Base-by-base conservation (phyloP, 2,329 filamentous ascomycete genomes). In the Teratosphaeria gauchensis region DNA sequence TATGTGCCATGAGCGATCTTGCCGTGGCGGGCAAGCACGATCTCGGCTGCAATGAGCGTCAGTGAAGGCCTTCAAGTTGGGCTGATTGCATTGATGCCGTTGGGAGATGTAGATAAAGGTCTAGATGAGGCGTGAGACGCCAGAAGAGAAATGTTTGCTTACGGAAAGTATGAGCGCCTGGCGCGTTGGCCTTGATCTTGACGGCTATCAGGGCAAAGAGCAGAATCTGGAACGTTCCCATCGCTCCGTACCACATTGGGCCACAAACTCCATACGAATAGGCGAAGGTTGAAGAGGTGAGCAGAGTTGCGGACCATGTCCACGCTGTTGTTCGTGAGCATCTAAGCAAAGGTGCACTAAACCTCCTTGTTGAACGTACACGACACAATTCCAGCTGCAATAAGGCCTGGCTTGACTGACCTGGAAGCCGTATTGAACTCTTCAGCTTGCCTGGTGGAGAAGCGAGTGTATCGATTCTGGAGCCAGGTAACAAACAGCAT, bases 371-470 rank as follows among this genome's bases (percentile, higher is more conserved):
- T 12, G 4, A 16, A 52, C 63, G 19, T 56, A 65, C 62, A 65
- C n/a, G 63, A 92, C 4, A 95, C 89, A 28, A 95, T 90, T 21
- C 90, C 90, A 1, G 89, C 88, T 14, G 89, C 89, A 1, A 95
- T 90, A 9, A 96, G 79, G 33, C 91, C 90, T 2, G 89, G 91
- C 72, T 95, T 95, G 64, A 95, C 88, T 1, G 88, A 90, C 62
- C 91, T 81, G 21, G 90, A 90, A 53, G 90, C 90, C 0, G 90
- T 95, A 63, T 83, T 91, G 79, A 95, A 95, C 85, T 92, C 92
- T 75, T 95, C 90, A 8, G 66, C 61, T 53, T 67, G 61, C 24
- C 63, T 62, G 4, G 66, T 68, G 0, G 64, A 68, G 58, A 67
- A 68, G n/a, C 59, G 52, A 21, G 24, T 56, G 66, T 86, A 86